Evolutionary conservation across 805 yeast species (phyloP).

Genomic region (Starmerella khaoyaiensis): DNA sequence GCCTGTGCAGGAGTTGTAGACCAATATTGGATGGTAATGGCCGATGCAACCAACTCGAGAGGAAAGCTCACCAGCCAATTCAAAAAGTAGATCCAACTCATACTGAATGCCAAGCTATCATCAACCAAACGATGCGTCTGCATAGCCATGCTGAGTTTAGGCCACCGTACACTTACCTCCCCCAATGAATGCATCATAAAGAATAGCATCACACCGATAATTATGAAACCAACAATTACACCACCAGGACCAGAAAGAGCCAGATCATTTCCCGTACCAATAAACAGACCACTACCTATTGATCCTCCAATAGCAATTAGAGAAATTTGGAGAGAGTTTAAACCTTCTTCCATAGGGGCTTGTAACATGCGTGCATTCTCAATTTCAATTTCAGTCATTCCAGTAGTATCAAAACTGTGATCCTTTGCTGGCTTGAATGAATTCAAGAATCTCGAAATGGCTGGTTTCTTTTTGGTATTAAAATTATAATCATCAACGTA

Average conservation of each 20-base stretch:
- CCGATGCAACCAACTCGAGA: slow-evolving; percentile 51
- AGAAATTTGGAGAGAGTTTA: slow-evolving; percentile 46
- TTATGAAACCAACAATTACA: slow-evolving; percentile 41
- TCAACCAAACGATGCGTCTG: slow-evolving; percentile 52
- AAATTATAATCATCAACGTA: too few relatives aligned
- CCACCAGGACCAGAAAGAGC: slow-evolving; percentile 48
- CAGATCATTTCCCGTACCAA: slow-evolving; percentile 53
- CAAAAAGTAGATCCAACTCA: slow-evolving; percentile 58
- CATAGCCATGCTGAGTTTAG: slow-evolving; percentile 48
- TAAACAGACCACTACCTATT: slow-evolving; percentile 63
- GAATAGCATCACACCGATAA: slow-evolving; percentile 52
- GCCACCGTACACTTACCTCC: slow-evolving; percentile 56
- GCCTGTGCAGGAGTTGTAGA: slow-evolving; percentile 26
- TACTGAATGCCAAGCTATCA: slow-evolving; percentile 56
- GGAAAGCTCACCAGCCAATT: slow-evolving; percentile 57
- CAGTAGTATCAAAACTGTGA: slow-evolving; percentile 16
- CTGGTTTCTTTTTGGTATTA: background rate
- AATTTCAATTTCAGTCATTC: slow-evolving; percentile 35
- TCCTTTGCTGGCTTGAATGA: slow-evolving; percentile 20
- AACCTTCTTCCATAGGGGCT: slow-evolving; percentile 37
- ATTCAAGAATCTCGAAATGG: slow-evolving; percentile 8
- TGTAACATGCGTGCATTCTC: slow-evolving; percentile 26
- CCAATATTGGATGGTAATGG: slow-evolving; percentile 48
- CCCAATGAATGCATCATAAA: slow-evolving; percentile 55
- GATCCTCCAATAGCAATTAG: slow-evolving; percentile 68